Evolutionary conservation across 2,329 filamentous ascomycete species (phyloP).

Genomic region (Bipolaris gigantea): DNA sequence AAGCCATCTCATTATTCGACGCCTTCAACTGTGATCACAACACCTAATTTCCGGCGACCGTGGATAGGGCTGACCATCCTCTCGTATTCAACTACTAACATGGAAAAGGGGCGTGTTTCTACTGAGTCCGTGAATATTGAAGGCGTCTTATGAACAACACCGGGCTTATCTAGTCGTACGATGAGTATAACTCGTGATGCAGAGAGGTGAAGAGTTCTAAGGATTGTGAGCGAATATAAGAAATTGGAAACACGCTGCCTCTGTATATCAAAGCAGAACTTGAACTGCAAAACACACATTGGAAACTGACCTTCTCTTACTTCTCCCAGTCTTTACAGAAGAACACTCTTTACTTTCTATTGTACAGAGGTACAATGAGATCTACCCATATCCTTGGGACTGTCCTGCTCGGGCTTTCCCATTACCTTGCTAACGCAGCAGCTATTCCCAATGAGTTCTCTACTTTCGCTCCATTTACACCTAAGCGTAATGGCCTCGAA

Average conservation of each 20-base stretch:
- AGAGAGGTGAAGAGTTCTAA: background rate
- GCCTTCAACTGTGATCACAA: background rate
- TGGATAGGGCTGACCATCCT: background rate
- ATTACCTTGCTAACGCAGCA: constrained; percentile 16
- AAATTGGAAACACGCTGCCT: background rate
- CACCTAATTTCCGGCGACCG: constrained; percentile 2
- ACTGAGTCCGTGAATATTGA: background rate
- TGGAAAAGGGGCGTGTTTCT: background rate
- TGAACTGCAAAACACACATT: background rate
- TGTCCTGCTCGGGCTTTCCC: constrained; percentile 24
- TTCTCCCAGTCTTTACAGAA: constrained; percentile 7
- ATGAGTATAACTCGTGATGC: background rate
- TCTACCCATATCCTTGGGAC: constrained; percentile 21
- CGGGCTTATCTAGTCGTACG: background rate
- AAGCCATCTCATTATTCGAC: background rate
- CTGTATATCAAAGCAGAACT: constrained; percentile 4
- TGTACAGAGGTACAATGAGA: constrained; percentile 26
- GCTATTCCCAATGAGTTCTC: constrained; percentile 23
- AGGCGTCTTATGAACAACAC: background rate
- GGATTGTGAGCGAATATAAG: background rate
- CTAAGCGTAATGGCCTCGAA: constrained; percentile 13
- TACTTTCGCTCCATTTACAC: constrained; percentile 12
- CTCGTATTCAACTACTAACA: background rate
- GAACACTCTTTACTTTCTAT: constrained; percentile 2
- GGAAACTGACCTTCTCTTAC: background rate